Percentiles rank a stretch among this genome's conserved stretches.
These are phyloP conservation scores for Chimonanthus salicifolius DNA, from an alignment of 164 flowering plant species.

Conservation along the genomic window DNA sequence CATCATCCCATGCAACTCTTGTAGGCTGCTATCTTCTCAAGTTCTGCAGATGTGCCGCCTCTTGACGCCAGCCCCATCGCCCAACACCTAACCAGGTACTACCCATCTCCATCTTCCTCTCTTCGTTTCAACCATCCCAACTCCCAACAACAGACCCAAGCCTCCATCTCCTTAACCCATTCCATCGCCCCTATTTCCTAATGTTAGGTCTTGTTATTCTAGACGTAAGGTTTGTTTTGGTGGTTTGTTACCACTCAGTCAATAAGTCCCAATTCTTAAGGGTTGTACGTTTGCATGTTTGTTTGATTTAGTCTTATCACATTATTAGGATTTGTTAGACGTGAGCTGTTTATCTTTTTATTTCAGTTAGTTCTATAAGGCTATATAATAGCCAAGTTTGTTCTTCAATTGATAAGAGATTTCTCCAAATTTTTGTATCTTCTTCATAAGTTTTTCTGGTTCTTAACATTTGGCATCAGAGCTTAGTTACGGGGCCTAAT, in stretches of 20 bases:
- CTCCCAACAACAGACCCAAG: too few relatives aligned
- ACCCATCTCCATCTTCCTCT: too few relatives aligned
- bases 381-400: background rate
- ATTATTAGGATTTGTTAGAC: background rate
- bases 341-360: background rate
- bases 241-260: background rate
- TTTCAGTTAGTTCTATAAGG: background rate
- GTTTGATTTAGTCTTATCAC: background rate
- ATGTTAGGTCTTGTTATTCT: too few relatives aligned
- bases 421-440: background rate
- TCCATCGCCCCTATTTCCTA: background rate
- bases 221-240: too few relatives aligned
- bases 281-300: background rate
- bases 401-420: background rate
- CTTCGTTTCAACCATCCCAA: too few relatives aligned
- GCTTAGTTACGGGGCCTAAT: background rate
- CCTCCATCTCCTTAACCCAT: too few relatives aligned
- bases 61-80: too few relatives aligned
- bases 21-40: too few relatives aligned
- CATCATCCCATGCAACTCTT: too few relatives aligned
- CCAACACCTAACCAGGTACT: too few relatives aligned
- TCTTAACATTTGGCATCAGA: background rate
- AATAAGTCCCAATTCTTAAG: background rate
- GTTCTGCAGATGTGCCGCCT: too few relatives aligned
- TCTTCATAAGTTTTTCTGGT: background rate